These are phyloP conservation scores for Funneliformis caledonium DNA, from an alignment of 371 early-diverging fungal genomes.

Conservation along the genomic window DNA sequence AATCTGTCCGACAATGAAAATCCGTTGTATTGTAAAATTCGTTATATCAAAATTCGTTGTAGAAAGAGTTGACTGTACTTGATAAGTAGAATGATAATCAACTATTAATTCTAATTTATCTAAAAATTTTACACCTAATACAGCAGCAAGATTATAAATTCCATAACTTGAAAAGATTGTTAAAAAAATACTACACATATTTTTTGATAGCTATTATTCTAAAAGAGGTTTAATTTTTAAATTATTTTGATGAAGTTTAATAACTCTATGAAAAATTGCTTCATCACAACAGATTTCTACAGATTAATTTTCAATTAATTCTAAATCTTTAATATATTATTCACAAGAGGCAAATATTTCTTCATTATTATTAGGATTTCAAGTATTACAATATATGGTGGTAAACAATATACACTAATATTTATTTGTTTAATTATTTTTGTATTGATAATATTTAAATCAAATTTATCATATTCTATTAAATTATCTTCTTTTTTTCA, in stretches of 20 bases:
- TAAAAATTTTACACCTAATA: conserved; percentile 1
- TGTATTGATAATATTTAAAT: background rate
- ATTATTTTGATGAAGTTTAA: background rate
- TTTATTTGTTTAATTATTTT: conserved; percentile 5
- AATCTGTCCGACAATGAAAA: no score
- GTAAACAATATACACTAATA: background rate
- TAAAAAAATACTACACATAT: background rate
- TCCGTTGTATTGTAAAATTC: no score
- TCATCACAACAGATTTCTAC: conserved; percentile 16
- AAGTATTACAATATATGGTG: conserved; percentile 25
- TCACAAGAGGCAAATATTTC: background rate
- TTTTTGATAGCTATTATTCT: background rate
- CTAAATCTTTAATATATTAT: conserved; percentile 11
- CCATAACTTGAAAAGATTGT: conserved; percentile 13
- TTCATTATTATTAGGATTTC: conserved; percentile 1
- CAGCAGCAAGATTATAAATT: conserved; percentile 2
- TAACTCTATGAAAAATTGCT: background rate
- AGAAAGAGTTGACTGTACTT: no score
- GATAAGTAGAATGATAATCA: background rate
- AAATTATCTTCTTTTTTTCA: background rate
- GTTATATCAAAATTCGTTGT: no score
- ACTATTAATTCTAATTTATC: conserved; percentile 1
- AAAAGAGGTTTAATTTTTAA: background rate
- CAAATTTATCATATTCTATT: background rate
- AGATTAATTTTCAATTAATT: no score